These are phyloP conservation scores for Yarrowia porcina DNA, from an alignment of 805 yeast genomes.

Conservation along the genomic window DNA sequence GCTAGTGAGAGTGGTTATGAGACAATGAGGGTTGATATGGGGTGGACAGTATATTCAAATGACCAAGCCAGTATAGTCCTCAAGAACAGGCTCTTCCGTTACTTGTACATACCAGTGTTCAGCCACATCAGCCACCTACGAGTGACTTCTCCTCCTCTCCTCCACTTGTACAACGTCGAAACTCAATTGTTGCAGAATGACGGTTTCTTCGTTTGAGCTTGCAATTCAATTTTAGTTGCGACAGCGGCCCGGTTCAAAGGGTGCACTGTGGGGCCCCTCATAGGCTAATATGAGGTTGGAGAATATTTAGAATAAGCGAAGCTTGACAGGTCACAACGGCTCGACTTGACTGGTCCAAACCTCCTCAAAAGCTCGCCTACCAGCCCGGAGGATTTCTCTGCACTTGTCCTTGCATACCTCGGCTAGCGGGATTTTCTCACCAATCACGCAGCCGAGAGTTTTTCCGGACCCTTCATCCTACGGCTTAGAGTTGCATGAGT, in stretches of 20 bases:
- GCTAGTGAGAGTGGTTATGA: too few relatives aligned
- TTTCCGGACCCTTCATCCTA: slow-evolving; percentile 20
- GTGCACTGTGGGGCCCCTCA: not conserved
- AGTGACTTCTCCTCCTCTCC: not conserved
- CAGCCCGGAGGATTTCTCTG: slow-evolving; percentile 2
- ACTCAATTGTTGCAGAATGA: not conserved
- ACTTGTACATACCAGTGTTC: too few relatives aligned
- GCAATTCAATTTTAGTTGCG: not conserved
- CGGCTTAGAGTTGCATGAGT: slow-evolving; percentile 16
- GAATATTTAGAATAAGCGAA: not conserved
- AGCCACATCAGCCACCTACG: not conserved
- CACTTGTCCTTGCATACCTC: slow-evolving; percentile 20
- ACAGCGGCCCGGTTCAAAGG: slow-evolving; percentile 9
- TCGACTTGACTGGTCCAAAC: too few relatives aligned
- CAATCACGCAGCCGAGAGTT: slow-evolving; percentile 23
- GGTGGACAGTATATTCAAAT: not conserved
- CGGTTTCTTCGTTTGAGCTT: not conserved
- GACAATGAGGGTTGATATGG: too few relatives aligned
- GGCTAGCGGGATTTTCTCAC: slow-evolving; percentile 22
- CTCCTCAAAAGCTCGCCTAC: too few relatives aligned
- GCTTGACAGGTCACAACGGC: not conserved
- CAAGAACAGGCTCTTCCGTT: too few relatives aligned
- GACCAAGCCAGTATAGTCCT: too few relatives aligned
- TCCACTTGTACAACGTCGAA: not conserved
- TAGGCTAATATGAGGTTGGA: not conserved